Percentiles rank a stretch among this genome's conserved stretches.
Evolutionary conservation across 139 green algal genomes (phyloP).

Genomic region (Desmodesmus armatus): DNA sequence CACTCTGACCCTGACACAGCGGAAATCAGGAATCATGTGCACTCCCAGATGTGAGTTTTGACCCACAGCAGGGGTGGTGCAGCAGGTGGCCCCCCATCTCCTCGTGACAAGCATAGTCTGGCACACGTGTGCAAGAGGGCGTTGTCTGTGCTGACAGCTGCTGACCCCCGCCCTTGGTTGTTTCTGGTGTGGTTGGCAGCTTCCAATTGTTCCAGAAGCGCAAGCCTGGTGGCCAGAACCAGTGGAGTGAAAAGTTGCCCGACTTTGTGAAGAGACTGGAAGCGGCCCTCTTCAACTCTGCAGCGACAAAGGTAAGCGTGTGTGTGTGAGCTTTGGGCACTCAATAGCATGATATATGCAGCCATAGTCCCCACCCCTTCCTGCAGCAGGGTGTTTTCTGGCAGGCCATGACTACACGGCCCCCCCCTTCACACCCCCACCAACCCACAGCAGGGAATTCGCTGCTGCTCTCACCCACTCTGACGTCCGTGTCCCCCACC

Average conservation of each 20-base stretch:
- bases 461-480: not conserved
- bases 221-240: slow-evolving; percentile 30
- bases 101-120: not conserved
- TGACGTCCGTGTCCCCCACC: not conserved
- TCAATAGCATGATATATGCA: not conserved
- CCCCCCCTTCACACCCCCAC: too few relatives aligned
- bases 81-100: too few relatives aligned
- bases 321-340: not conserved
- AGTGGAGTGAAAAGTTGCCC: slow-evolving; percentile 76
- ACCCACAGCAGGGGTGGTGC: too few relatives aligned
- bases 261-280: slow-evolving; percentile 90
- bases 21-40: slow-evolving; percentile 17
- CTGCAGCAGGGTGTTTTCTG: too few relatives aligned
- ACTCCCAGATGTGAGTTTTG: slow-evolving; percentile 27
- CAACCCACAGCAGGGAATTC: too few relatives aligned
- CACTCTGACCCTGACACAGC: too few relatives aligned
- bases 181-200: slow-evolving; percentile 19
- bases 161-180: too few relatives aligned
- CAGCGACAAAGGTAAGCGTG: slow-evolving; percentile 58
- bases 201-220: slow-evolving; percentile 36
- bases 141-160: not conserved
- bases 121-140: not conserved
- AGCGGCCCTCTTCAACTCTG: slow-evolving; percentile 80
- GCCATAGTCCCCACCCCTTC: too few relatives aligned
- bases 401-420: too few relatives aligned